Evolutionary conservation across 345 rosid species (phyloP).

Genomic region (Melaleuca alternifolia): DNA sequence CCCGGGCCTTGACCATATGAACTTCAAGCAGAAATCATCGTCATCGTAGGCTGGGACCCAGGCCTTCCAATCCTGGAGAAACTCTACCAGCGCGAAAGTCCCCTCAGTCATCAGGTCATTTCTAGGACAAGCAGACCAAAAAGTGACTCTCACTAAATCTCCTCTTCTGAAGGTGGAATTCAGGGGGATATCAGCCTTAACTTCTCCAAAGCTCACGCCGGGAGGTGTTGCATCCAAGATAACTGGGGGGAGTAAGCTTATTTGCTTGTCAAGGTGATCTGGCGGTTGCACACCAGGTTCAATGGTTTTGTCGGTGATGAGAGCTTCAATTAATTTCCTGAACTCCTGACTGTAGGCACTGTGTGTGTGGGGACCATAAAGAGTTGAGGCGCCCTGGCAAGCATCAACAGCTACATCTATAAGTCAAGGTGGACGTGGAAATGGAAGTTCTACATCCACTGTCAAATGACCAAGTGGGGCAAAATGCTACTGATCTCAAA

Average conservation of each 20-base stretch:
- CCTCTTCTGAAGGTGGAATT: constrained; percentile 59
- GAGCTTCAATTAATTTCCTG: constrained; percentile 66
- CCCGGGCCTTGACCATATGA: constrained; percentile 74
- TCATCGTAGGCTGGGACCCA: constrained; percentile 81
- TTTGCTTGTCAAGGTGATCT: constrained; percentile 58
- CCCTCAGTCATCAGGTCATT: constrained; percentile 91
- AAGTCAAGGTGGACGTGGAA: not conserved
- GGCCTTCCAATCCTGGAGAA: constrained; percentile 32
- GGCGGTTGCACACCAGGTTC: constrained; percentile 61
- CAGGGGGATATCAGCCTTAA: constrained; percentile 45
- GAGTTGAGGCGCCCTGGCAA: constrained; percentile 76
- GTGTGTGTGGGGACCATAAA: constrained; percentile 78
- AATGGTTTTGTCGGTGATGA: constrained; percentile 28
- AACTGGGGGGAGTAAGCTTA: constrained; percentile 63
- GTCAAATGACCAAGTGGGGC: not conserved
- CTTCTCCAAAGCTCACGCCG: constrained; percentile 59
- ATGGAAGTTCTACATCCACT: not conserved
- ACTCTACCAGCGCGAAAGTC: constrained; percentile 74
- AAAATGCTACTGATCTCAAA: not conserved
- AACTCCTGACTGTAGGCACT: constrained; percentile 81
- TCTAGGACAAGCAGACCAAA: constrained; percentile 90
- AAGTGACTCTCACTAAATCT: constrained; percentile 42
- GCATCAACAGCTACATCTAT: not conserved
- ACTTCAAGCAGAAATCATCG: constrained; percentile 72
- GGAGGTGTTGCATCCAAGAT: constrained; percentile 53